phyloP scores from a whole-genome alignment of 306 rosid species.

The Quercus gilva region DNA sequence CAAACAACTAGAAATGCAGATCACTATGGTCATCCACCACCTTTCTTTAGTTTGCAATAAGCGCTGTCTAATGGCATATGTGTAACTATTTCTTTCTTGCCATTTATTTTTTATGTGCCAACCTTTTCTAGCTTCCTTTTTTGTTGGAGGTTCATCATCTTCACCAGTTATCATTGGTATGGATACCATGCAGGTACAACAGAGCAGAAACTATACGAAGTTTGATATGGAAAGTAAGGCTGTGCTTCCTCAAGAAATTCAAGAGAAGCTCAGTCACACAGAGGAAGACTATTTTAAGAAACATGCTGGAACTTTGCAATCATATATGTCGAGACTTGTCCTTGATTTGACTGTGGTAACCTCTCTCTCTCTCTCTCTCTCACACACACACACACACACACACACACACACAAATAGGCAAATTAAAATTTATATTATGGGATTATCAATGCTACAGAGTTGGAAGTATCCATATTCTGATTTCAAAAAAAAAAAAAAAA shows the following conservation, averaged over 20 bases:
- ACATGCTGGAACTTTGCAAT: conserved; percentile 60
- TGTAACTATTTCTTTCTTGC: conserved; percentile 39
- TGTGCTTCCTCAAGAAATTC: conserved; percentile 67
- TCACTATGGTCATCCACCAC: conserved; percentile 87
- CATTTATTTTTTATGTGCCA: background rate
- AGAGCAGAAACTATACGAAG: conserved; percentile 61
- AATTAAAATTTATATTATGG: background rate
- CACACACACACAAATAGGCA: background rate
- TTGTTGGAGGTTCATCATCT: background rate
- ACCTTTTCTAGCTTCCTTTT: background rate
- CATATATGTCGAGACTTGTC: conserved; percentile 54
- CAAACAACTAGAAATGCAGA: conserved; percentile 79
- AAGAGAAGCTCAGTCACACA: conserved; percentile 63
- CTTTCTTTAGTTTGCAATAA: conserved; percentile 80
- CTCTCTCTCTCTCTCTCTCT: conserved; percentile 13
- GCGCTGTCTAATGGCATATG: conserved; percentile 76
- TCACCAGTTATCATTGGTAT: background rate
- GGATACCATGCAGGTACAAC: conserved; percentile 43
- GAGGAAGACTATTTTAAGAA: conserved; percentile 77
- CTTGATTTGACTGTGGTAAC: conserved; percentile 87
- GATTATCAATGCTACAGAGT: background rate
- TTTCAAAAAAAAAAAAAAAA: too few relatives aligned
- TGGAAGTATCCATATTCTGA: background rate
- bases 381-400: background rate
- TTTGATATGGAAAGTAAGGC: conserved; percentile 82